A percentile compares a stretch with the other conserved stretches of the same genome.
Evolutionary conservation across 129 eudicot genomes (phyloP).

Genomic region (Flaveria sonorensis): DNA sequence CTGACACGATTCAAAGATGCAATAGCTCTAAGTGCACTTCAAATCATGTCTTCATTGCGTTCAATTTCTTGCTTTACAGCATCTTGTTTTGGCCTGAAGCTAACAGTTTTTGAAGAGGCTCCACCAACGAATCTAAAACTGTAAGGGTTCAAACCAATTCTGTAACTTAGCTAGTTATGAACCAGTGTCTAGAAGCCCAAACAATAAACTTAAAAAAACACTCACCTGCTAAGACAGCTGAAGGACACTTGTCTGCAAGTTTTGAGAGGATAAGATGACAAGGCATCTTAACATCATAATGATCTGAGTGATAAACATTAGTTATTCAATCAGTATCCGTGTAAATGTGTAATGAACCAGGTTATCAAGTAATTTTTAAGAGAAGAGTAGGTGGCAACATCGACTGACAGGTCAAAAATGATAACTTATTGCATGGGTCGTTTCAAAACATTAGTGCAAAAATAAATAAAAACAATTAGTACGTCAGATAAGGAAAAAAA

Average conservation of each 20-base stretch:
- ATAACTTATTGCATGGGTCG: background rate
- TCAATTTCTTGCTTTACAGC: constrained; percentile 99
- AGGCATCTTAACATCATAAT: constrained; percentile 99
- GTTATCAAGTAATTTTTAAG: background rate
- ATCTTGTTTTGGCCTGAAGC: constrained; percentile 91
- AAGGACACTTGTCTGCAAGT: constrained; percentile 95
- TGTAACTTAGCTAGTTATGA: constrained; percentile 12
- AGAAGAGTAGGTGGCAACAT: background rate
- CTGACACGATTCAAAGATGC: constrained; percentile 85
- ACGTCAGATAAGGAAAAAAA: background rate
- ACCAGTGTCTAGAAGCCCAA: background rate
- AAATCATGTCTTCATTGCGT: too few relatives aligned
- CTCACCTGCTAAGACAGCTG: constrained; percentile 94
- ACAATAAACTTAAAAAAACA: background rate
- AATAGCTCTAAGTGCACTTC: constrained; percentile 87
- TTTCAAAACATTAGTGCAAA: background rate
- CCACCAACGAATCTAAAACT: constrained; percentile 98
- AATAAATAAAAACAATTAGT: background rate
- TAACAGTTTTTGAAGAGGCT: constrained; percentile 91
- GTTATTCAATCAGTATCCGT: background rate
- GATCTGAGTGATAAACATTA: constrained; percentile 62
- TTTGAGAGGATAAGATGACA: constrained; percentile 97
- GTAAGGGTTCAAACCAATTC: constrained; percentile 30
- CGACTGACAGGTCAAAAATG: background rate
- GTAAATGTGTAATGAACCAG: background rate